Evolutionary conservation across 352 stramenopile species (phyloP).

Genomic region (Globisporangium megalacanthum): DNA sequence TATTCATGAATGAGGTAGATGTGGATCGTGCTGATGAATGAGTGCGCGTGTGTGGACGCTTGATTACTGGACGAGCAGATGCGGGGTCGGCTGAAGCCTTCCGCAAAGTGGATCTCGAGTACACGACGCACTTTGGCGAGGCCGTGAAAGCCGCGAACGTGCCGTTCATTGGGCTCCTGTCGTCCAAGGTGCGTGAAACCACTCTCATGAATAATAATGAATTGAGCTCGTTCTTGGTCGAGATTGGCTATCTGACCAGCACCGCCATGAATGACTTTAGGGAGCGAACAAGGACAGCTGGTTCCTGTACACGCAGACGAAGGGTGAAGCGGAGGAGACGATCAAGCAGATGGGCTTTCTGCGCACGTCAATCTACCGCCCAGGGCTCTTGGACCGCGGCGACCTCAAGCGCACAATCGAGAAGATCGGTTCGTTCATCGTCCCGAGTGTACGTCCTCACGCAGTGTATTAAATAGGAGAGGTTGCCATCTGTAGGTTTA

Average conservation of each 20-base stretch:
- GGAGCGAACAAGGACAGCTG: constrained; percentile 64
- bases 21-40: not conserved
- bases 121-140: constrained; percentile 52
- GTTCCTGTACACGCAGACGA: constrained; percentile 76
- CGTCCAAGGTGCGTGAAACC: constrained; percentile 31
- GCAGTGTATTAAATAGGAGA: not conserved
- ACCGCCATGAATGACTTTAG: constrained; percentile 10
- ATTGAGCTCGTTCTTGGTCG: not conserved
- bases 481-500: constrained; percentile 5
- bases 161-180: constrained; percentile 65
- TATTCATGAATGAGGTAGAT: not conserved
- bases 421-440: constrained; percentile 40
- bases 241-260: not conserved
- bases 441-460: constrained; percentile 39
- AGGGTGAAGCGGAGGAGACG: constrained; percentile 66
- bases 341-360: constrained; percentile 50
- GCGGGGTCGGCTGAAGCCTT: constrained; percentile 62
- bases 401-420: constrained; percentile 48
- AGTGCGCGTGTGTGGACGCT: not conserved
- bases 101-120: constrained; percentile 78
- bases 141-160: constrained; percentile 34
- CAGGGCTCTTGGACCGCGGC: constrained; percentile 51
- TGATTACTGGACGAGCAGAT: constrained; percentile 11
- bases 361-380: constrained; percentile 53
- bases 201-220: not conserved